Conservation (phyloP, 139 green algal genomes). For the Chlorella ohadii region DNA sequence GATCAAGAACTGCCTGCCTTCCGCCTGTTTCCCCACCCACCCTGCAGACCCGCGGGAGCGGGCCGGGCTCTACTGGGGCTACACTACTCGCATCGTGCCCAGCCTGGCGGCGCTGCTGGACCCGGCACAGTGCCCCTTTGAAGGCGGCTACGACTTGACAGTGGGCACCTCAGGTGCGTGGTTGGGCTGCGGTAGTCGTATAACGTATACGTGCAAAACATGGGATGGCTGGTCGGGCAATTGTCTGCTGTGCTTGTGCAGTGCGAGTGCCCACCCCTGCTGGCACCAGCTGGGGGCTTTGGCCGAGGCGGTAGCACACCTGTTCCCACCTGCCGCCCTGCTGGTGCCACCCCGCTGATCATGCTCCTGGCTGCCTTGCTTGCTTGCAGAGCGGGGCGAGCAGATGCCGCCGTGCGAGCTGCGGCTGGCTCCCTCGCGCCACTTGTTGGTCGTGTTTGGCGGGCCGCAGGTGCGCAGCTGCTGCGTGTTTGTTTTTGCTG, state of each 20-base stretch:
- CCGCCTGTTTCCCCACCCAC: too few relatives aligned
- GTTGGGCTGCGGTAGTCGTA: too few relatives aligned
- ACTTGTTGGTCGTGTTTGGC: conserved; percentile 85
- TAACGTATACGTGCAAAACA: too few relatives aligned
- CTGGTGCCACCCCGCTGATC: too few relatives aligned
- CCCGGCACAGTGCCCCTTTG: conserved; percentile 53
- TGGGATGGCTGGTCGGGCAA: too few relatives aligned
- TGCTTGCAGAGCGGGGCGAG: conserved; percentile 56
- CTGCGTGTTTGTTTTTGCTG: too few relatives aligned
- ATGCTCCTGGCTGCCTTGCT: neutral
- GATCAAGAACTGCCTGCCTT: too few relatives aligned
- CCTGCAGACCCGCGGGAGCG: conserved; percentile 57
- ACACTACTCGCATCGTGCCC: conserved; percentile 76
- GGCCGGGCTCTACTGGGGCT: conserved; percentile 89
- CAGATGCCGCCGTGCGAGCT: conserved; percentile 50
- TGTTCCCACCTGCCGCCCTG: too few relatives aligned
- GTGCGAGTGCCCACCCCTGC: too few relatives aligned
- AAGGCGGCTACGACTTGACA: conserved; percentile 78
- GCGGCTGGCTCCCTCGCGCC: conserved; percentile 69
- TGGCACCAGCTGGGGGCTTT: too few relatives aligned
- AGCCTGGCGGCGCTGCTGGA: conserved; percentile 67
- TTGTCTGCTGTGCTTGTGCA: too few relatives aligned
- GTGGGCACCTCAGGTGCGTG: conserved; percentile 66
- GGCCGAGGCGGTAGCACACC: too few relatives aligned
- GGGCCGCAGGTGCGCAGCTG: conserved; percentile 48